Evolutionary conservation across 805 yeast genomes (phyloP).

Genomic region (Jamesozyma hellenica): DNA sequence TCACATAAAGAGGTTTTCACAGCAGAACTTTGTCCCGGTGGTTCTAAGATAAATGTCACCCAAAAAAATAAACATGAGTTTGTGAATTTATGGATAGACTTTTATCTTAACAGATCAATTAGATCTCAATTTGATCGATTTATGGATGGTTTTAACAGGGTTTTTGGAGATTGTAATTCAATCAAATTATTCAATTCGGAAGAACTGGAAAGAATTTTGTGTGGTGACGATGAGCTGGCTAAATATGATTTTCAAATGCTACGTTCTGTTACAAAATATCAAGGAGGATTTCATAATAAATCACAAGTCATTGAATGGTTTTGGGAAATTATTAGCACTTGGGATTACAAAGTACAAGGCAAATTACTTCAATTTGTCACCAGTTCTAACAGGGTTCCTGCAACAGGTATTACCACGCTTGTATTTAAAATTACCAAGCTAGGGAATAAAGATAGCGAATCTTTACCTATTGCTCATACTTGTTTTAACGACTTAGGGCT

Average conservation of each 20-base stretch:
- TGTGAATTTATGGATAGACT: conserved; percentile 52
- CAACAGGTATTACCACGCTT: conserved; percentile 77
- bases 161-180: conserved; percentile 66
- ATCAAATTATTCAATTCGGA: conserved; percentile 69
- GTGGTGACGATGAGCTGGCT: conserved; percentile 57
- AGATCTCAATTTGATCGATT: conserved; percentile 47
- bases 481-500: conserved; percentile 86
- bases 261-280: conserved; percentile 62
- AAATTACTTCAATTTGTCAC: conserved; percentile 68
- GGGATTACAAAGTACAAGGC: conserved; percentile 46
- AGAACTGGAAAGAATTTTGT: conserved; percentile 67
- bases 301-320: conserved; percentile 60
- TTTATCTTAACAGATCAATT: conserved; percentile 49
- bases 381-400: conserved; percentile 87
- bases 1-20: conserved; percentile 14
- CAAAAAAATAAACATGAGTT: conserved; percentile 48
- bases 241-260: conserved; percentile 52
- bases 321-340: conserved; percentile 50
- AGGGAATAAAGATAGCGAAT: conserved; percentile 32
- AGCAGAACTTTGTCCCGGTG: conserved; percentile 48
- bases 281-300: conserved; percentile 43
- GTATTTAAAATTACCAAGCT: conserved; percentile 57
- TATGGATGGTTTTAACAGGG: conserved; percentile 59
- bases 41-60: conserved; percentile 47
- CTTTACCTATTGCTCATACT: conserved; percentile 82